Evolutionary conservation across 2,329 filamentous ascomycete genomes (phyloP).

Genomic region (Fonsecaea monophora): DNA sequence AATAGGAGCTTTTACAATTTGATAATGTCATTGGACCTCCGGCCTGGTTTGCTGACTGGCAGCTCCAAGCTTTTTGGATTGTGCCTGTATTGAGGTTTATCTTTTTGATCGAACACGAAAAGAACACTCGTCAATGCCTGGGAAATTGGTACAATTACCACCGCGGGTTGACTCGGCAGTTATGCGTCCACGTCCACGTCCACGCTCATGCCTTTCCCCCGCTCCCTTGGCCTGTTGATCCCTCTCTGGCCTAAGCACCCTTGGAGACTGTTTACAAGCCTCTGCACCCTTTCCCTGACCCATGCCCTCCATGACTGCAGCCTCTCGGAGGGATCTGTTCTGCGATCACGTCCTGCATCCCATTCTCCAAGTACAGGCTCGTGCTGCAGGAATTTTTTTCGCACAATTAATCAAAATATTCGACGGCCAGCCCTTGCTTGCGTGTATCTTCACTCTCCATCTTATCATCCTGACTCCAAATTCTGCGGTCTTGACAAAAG

Average conservation of each 20-base stretch:
- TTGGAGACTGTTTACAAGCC: not conserved
- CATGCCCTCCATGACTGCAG: not conserved
- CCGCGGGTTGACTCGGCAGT: constrained; percentile 6
- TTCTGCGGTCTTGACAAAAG: constrained; percentile 10
- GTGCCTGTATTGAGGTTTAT: constrained; percentile 8
- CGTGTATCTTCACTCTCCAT: not conserved
- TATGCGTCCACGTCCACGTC: not conserved
- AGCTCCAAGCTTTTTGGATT: constrained; percentile 8
- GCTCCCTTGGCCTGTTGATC: not conserved
- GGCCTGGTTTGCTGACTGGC: not conserved
- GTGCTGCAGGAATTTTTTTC: not conserved
- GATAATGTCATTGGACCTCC: not conserved
- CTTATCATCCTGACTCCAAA: constrained; percentile 1
- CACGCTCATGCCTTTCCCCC: not conserved
- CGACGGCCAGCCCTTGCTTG: not conserved
- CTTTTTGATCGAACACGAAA: constrained; percentile 13
- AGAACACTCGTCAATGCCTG: constrained; percentile 4
- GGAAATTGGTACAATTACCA: constrained; percentile 23
- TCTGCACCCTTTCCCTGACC: not conserved
- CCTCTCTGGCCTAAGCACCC: not conserved
- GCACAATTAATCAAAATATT: constrained; percentile 9
- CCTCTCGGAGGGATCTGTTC: not conserved
- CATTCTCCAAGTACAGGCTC: not conserved
- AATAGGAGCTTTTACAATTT: not conserved
- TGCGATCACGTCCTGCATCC: not conserved